Evolutionary conservation across 495 filamentous ascomycete genomes (phyloP).

Genomic region (Cercophora sp.): DNA sequence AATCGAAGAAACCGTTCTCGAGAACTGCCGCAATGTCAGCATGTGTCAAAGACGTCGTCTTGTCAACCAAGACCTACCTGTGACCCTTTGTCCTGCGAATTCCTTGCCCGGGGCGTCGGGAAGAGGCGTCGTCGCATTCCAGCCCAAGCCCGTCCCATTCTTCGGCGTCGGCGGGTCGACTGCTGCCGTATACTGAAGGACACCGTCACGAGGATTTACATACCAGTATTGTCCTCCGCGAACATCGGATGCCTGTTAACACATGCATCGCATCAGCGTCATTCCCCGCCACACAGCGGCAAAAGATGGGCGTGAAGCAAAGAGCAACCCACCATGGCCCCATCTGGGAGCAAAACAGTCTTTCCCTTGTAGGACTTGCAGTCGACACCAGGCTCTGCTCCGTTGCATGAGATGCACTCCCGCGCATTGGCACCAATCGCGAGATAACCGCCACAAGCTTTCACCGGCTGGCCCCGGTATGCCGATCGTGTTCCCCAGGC

Average conservation of each 20-base stretch:
- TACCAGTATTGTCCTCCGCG: slow-evolving; percentile 16
- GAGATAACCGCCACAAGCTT: slow-evolving; percentile 15
- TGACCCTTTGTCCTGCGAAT: slow-evolving; percentile 6
- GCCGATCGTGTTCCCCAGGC: not conserved
- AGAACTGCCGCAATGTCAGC: not conserved
- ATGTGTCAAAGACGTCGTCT: not conserved
- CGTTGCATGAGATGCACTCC: slow-evolving; percentile 10
- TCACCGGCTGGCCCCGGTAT: slow-evolving; percentile 4
- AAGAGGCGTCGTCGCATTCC: not conserved
- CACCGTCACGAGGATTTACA: slow-evolving; percentile 6
- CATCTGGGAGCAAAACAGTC: slow-evolving; percentile 12
- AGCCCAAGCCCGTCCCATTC: not conserved
- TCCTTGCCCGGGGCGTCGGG: slow-evolving; percentile 1
- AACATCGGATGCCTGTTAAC: slow-evolving; percentile 9
- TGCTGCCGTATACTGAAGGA: slow-evolving; percentile 6
- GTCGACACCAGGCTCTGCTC: not conserved
- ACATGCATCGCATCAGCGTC: too few species aligned
- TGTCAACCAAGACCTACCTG: not conserved
- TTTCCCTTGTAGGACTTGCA: slow-evolving; percentile 6
- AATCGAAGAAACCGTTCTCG: slow-evolving; percentile 10
- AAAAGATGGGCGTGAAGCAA: not conserved
- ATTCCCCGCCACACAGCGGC: too few species aligned
- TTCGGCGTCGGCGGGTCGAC: not conserved
- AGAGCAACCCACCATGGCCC: slow-evolving; percentile 7
- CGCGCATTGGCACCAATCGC: slow-evolving; percentile 17